These are phyloP conservation scores for Pholiota conissans DNA, from an alignment of 768 basidiomycete species.

Conservation along the genomic window DNA sequence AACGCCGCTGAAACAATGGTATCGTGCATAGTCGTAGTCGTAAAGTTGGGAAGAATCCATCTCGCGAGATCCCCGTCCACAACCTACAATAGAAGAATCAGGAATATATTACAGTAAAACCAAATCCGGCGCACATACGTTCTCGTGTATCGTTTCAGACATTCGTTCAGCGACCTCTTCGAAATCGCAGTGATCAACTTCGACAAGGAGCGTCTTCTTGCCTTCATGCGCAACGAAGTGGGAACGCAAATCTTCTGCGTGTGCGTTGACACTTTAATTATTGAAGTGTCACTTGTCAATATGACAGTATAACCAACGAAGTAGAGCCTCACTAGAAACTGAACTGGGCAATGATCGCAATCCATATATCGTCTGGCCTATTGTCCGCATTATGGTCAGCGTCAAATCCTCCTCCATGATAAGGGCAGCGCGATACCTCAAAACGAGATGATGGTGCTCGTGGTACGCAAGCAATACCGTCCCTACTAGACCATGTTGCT, in stretches of 20 bases:
- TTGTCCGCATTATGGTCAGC: neutral
- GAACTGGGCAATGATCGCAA: conserved; percentile 11
- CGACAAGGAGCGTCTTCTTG: neutral
- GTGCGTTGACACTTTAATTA: conserved; percentile 4
- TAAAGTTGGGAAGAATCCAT: conserved; percentile 13
- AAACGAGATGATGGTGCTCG: neutral
- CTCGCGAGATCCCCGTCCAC: conserved; percentile 2
- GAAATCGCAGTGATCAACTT: neutral
- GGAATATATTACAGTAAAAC: neutral
- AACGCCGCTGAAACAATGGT: conserved; percentile 8
- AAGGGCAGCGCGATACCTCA: neutral
- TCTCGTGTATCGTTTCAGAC: neutral
- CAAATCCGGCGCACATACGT: neutral
- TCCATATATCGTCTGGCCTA: conserved; percentile 14
- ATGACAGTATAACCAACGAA: neutral
- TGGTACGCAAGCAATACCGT: neutral
- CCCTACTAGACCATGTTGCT: neutral
- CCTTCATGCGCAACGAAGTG: neutral
- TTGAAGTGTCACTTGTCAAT: too few relatives aligned
- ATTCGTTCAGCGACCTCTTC: neutral
- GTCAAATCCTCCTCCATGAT: neutral
- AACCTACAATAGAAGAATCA: neutral
- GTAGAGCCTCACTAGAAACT: neutral
- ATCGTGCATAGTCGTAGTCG: conserved; percentile 10
- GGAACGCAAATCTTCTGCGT: conserved; percentile 8